Evolutionary conservation across 805 yeast species (phyloP).

Genomic region (Candida insectorum): DNA sequence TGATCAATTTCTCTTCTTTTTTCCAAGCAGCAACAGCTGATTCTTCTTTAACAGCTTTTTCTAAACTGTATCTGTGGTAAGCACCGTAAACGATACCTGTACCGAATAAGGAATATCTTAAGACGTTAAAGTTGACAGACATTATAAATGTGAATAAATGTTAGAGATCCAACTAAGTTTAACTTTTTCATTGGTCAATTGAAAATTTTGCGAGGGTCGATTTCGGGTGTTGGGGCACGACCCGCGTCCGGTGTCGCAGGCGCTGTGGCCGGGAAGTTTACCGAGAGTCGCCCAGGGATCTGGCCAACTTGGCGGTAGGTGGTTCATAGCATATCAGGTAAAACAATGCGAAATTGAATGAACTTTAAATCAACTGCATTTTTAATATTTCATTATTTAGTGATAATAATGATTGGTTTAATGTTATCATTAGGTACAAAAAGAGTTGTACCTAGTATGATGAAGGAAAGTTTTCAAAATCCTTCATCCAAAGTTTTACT

Average conservation of each 20-base stretch:
- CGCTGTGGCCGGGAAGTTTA: too few species aligned
- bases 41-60: conserved; percentile 54
- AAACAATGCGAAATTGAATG: too few species aligned
- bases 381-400: background rate
- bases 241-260: background rate
- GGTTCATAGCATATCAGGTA: too few species aligned
- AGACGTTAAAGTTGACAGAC: conserved; percentile 52
- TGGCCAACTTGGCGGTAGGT: too few species aligned
- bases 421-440: conserved; percentile 10
- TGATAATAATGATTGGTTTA: conserved; percentile 10
- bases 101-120: conserved; percentile 89
- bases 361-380: too few species aligned
- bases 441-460: conserved; percentile 3
- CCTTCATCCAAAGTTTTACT: background rate
- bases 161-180: background rate
- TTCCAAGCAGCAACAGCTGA: conserved; percentile 58
- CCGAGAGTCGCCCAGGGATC: too few species aligned
- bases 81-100: conserved; percentile 89
- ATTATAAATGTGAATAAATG: conserved; percentile 9
- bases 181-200: background rate
- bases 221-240: too few species aligned
- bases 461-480: background rate
- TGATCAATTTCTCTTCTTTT: conserved; percentile 70
- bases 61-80: conserved; percentile 70
- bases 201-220: background rate